Base-by-base conservation (phyloP, 2,329 filamentous ascomycete species). In the Microcyclospora tardicrescens region DNA sequence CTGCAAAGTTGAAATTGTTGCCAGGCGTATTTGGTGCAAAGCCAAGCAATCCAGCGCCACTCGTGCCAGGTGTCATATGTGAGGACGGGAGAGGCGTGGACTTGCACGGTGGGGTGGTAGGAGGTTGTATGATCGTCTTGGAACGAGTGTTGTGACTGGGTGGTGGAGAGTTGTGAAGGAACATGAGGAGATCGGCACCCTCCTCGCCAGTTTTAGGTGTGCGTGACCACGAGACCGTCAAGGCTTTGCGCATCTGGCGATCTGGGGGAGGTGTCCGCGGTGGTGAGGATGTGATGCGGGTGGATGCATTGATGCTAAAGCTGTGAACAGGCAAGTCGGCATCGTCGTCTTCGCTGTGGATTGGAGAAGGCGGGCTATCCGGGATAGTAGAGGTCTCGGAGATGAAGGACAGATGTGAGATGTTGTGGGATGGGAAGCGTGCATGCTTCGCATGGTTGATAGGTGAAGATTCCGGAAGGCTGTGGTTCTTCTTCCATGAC, bases 1-100 rank as follows among this genome's bases (percentile, higher is more conserved):
- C 91, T 37, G 86, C 77, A 64, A 96, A 93, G 65, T 96, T 93
- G 61, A 96, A 93, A 35, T 70, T 75, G 55, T 87, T 82, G 12
- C 80, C 80, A 0, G 89, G 89, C 1, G 89, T 96, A 46, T 75
- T 78, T 37, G 81, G 76, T n/a, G 38, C 45, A 40, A 78, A 71
- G 35, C 71, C 70, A 33, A 80, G 61, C 53, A 77, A 81, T 30
- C 56, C 54, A 30, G 55, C 58, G 16, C 60, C 62, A 44, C 75
- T 73, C 31, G 79, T 80, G 38, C 79, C 77, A 2, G 84, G 84
- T 10, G 84, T 91, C 83, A 91, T 89, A 75, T 89, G 85, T 16
- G 79, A 93, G 40, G 77, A 93, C 15, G 77, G 86, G 45, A 83
- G 67, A 37, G 75, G 83, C 48, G 67, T 71, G 2, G 60, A 55